phyloP scores from a whole-genome alignment of 1,284 basidiomycete genomes.

The Puccinia novopanici region DNA sequence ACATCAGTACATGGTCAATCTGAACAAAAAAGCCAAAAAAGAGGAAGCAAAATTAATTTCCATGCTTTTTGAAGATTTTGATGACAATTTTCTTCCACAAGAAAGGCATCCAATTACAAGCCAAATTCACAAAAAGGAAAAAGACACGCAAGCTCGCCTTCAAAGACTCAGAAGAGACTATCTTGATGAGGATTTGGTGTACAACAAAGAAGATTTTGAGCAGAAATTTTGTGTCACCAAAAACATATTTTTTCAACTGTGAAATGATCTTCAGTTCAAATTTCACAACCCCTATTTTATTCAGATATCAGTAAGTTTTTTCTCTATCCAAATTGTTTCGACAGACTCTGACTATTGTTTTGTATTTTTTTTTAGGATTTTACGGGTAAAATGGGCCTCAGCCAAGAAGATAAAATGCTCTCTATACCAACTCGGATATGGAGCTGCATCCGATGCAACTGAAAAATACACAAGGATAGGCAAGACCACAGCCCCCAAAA shows the following conservation, averaged over 20 bases:
- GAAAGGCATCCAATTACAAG: neutral
- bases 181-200: neutral
- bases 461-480: constrained; percentile 1
- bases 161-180: neutral
- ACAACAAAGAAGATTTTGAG: neutral
- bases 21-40: no score
- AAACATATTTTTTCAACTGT: neutral
- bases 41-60: no score
- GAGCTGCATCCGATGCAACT: constrained; percentile 6
- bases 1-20: no score
- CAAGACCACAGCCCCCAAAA: neutral
- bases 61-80: no score
- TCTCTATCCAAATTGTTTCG: neutral
- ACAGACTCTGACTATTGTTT: neutral
- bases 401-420: neutral
- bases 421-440: constrained; percentile 15
- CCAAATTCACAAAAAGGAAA: constrained; percentile 3
- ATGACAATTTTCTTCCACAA: no score
- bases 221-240: neutral
- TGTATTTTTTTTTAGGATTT: neutral
- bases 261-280: constrained; percentile 11
- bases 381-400: neutral
- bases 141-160: neutral
- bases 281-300: neutral
- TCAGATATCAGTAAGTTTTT: neutral